Evolutionary conservation across 805 yeast species (phyloP), one percentile per base, ranked within the genome.

Genomic region (Candida coleopterorum): DNA sequence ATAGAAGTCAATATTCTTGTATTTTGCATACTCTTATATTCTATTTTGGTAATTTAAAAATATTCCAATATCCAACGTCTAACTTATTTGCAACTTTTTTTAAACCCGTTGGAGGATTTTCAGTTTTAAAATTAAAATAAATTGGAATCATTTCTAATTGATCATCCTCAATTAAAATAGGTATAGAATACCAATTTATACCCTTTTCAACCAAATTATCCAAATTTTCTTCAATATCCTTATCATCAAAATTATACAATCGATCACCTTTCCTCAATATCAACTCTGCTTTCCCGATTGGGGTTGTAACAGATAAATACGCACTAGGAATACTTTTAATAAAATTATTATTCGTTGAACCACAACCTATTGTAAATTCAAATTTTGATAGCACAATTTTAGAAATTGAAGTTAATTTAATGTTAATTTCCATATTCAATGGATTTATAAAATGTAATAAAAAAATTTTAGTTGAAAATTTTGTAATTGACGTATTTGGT

Each of bases 241-340:
- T 50, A 2, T 50, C 38, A 10, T 38, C 34, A 12, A 45, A 46
- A 4, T 36, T 16, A 21, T 35, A 39, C 22, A 43, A 24, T 3
- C 37, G 21, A 24, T 24, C 38, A 11, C 39, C 27, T 35, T 38
- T 43, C 6, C 50, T 40, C 11, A 39, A 20, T 21, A 41, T 38
- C 18, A 52, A 34, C 38, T 66, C 72, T 1, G 63, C 52, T 17
- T 63, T 50, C 5, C 65, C 50, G 1, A 46, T 36, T 8, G 53
- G 48, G 1, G 68, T 60, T 14, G 49, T 38, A 10, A 51, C 39
- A 2, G 64, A 60, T 23, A 66, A 39, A 18, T 45, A 53, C 2
- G 57, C 46, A 5, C 70, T 60, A 1, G 72, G 72, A 2, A 66
- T 53, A 1, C 57, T 43, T 24, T 63, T 56, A 15, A 64, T 46